These are phyloP conservation scores for Rubroshorea leprosula DNA, from an alignment of 345 rosid genomes.

Conservation along the genomic window DNA sequence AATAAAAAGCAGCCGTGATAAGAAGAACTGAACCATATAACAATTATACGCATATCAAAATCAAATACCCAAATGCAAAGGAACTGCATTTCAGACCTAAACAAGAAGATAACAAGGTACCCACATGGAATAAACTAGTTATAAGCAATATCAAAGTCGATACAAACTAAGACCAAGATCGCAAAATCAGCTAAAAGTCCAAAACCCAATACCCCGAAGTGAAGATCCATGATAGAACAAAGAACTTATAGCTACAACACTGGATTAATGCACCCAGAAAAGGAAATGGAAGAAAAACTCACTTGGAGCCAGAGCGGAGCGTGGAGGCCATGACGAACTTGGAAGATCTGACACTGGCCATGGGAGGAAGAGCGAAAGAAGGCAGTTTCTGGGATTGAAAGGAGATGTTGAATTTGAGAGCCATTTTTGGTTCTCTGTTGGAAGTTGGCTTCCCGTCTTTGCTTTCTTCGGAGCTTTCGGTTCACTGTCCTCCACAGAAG, in stretches of 20 bases:
- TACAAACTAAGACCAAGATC: background rate
- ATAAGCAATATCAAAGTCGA: no score
- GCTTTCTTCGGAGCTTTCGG: no score
- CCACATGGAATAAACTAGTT: background rate
- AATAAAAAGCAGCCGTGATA: background rate
- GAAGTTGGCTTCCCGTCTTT: background rate
- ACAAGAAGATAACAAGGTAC: background rate
- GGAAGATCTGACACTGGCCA: slow-evolving; percentile 61
- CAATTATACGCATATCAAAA: background rate
- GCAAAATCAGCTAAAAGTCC: background rate
- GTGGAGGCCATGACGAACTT: slow-evolving; percentile 64
- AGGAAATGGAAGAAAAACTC: slow-evolving; percentile 11
- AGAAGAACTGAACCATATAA: background rate
- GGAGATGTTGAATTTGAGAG: slow-evolving; percentile 45
- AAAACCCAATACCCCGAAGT: background rate
- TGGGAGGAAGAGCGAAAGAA: slow-evolving; percentile 48
- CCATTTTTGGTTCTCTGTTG: slow-evolving; percentile 30
- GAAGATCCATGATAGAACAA: background rate
- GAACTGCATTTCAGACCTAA: background rate
- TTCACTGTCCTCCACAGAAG: no score
- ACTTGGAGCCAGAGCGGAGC: slow-evolving; percentile 53
- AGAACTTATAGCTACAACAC: background rate
- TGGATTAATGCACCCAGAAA: background rate
- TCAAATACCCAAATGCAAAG: background rate
- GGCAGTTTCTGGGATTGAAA: slow-evolving; percentile 45